Evolutionary conservation across 1,284 basidiomycete species (phyloP), one percentile per base, ranked within the genome.

Genomic region (Cyathus pygmaeus): DNA sequence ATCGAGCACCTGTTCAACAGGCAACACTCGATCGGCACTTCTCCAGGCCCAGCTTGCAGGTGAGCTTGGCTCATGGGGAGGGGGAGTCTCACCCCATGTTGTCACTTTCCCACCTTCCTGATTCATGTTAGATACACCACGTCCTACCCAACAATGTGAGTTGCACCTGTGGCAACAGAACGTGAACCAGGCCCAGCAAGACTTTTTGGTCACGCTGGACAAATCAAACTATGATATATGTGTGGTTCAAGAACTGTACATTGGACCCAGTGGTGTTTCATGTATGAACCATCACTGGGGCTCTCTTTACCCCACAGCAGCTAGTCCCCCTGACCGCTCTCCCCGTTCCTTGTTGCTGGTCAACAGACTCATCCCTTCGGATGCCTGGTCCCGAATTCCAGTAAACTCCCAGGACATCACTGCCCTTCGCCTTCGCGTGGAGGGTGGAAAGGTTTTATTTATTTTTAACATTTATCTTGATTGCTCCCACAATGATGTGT

Each of bases 381-480:
- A 73, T 36, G 13, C 51, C 1, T 79, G 74, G 69, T 50, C 36
- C 1, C 59, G 59, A 10, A 64, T 80, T 11, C 29, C 61, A 1
- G 51, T 78, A 5, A 23, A 41, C 0, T 66, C 60, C 1, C 58
- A 62, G 0, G 78, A 81, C 55, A 54, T 80, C 10, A 75, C 76
- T 0, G 71, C 65, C 0, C 56, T 80, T 10, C 59, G 70, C 10
- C n/a, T 80, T 41, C 31, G 42, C 0, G 60, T 65, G 0, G 36
- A 33, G 0, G 57, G 39, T 19, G 65, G 64, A 0, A 53, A 21
- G 1, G 17, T 78, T 13, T 46, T 64, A 30, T 41, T 41, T 41
- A 47, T 80, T 3, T 63, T 78, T 63, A 82, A 82, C 55, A 61
- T 83, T 1, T 83, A 83, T 59, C 77, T 79, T 57, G 73, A 78